Percentiles rank a stretch among this genome's conserved stretches.
These are phyloP conservation scores for Pigoraptor vietnamica DNA, from an alignment of 78 protist species.

Conservation along the genomic window DNA sequence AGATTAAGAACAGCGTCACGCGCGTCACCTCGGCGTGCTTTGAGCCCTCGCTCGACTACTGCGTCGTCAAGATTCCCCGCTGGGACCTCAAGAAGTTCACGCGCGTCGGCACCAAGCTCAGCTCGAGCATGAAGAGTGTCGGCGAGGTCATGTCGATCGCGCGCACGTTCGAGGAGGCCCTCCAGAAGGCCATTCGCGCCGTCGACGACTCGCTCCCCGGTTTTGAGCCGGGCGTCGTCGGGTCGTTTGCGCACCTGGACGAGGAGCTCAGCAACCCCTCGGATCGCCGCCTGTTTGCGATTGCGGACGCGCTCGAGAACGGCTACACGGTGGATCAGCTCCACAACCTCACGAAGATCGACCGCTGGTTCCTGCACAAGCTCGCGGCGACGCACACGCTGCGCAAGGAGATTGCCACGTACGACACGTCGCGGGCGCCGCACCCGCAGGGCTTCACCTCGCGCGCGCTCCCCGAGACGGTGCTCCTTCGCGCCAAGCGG, in stretches of 20 bases:
- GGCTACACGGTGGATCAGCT: constrained; percentile 77
- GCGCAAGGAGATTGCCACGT: constrained; percentile 17
- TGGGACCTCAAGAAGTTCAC: constrained; percentile 75
- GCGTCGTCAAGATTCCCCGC: constrained; percentile 77
- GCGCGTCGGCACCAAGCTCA: constrained; percentile 56
- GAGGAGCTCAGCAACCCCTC: constrained; percentile 68
- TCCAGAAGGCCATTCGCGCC: constrained; percentile 80
- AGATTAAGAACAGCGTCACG: constrained; percentile 77
- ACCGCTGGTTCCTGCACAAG: constrained; percentile 87
- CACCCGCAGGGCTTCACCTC: constrained; percentile 3
- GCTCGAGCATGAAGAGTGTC: constrained; percentile 90
- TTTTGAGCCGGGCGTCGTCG: background rate
- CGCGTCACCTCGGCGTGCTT: constrained; percentile 88
- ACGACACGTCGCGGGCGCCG: background rate
- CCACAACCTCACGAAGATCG: constrained; percentile 81
- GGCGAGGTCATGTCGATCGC: constrained; percentile 97
- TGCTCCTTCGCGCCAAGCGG: constrained; percentile 59
- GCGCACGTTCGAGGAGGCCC: constrained; percentile 91
- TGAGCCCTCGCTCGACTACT: constrained; percentile 94
- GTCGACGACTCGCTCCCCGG: constrained; percentile 32
- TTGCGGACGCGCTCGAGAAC: constrained; percentile 69
- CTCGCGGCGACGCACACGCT: constrained; percentile 41
- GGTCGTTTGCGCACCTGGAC: constrained; percentile 14
- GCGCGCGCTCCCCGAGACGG: background rate
- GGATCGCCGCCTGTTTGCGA: constrained; percentile 74